Conservation (phyloP, 73 alveolate genomes). For the Paraurostyla sp. region DNA sequence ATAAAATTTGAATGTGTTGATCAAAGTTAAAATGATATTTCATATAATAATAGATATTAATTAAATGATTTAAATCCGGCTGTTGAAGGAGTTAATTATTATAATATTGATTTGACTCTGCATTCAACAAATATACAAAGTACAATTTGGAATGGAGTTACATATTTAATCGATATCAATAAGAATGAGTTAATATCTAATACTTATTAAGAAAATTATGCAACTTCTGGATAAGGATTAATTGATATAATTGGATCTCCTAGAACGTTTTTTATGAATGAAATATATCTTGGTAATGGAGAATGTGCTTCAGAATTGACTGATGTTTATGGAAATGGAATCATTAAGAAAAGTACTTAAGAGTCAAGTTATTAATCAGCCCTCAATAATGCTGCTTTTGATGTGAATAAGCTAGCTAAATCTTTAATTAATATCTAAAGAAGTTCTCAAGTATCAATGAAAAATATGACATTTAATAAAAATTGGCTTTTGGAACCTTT, state of each 20-base stretch:
- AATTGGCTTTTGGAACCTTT: conserved; percentile 14
- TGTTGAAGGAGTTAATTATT: neutral
- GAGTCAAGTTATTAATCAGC: neutral
- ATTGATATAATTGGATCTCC: conserved; percentile 21
- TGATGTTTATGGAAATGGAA: neutral
- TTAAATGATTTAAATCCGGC: neutral
- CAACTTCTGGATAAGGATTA: neutral
- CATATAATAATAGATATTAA: neutral
- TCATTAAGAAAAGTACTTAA: neutral
- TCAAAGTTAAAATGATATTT: neutral
- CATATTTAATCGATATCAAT: neutral
- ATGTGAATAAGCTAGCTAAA: neutral
- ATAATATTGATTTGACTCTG: neutral
- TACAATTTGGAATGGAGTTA: neutral
- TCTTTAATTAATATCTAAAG: neutral
- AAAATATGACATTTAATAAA: neutral
- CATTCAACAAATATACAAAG: neutral
- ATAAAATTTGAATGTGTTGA: conserved; percentile 50
- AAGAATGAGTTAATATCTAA: neutral
- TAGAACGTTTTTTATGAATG: neutral
- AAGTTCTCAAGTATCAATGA: conserved; percentile 1
- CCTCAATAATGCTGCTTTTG: neutral
- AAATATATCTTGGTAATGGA: neutral
- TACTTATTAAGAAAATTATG: neutral
- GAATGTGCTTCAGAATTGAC: conserved; percentile 2